Base-by-base conservation (phyloP, 177 flowering plant genomes). In the Tripterygium wilfordii region DNA sequence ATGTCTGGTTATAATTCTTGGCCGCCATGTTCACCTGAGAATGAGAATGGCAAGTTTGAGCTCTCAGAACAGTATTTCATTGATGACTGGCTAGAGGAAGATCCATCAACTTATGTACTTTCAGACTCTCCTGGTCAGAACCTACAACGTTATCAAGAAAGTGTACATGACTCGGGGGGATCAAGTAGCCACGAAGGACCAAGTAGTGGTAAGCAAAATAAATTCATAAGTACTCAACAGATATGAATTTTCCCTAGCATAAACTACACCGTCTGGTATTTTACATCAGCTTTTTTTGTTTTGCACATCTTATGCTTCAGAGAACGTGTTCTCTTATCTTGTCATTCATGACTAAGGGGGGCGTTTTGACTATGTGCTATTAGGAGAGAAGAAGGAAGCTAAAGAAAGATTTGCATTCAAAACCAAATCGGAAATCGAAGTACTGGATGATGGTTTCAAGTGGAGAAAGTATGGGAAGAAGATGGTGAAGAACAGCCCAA, bases 391-490 rank as follows among this genome's bases (percentile, higher is more conserved):
- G 53, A 62, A 17, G 37, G 57, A 58, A 27, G 60, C 13, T 3
- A 63, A 42, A 52, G 62, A 66, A 20, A 69, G 61, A 54, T 45
- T 60, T 44, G 72, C 75, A 35, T 74, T 70, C 54, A 67, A 51
- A 38, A 67, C 70, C 15, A 53, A 56, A 46, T 70, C 79, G 2
- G 70, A 61, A 32, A 26, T 62, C 20, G 79, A 74, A 36, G 45
- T 67, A 22, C 46, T 74, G 40, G 70, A 74, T 28, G 79, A 74
- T 41, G 79, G 79, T 2, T 74, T 38, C 69, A 74, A 38, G 45
- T 74, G 79, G 79, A 70, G 75, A 52, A 74, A 74, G 60, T 74
- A 74, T 41, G 79, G 79, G 18, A 74, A 74, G 56, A 74, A 74
- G 46, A 64, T 58, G 75, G 79, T 74, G 40, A 74, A 70, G 61